Percentiles rank a stretch among this genome's conserved stretches.
phyloP scores from a whole-genome alignment of 371 early-diverging fungal species.

The Saksenaea oblongispora region DNA sequence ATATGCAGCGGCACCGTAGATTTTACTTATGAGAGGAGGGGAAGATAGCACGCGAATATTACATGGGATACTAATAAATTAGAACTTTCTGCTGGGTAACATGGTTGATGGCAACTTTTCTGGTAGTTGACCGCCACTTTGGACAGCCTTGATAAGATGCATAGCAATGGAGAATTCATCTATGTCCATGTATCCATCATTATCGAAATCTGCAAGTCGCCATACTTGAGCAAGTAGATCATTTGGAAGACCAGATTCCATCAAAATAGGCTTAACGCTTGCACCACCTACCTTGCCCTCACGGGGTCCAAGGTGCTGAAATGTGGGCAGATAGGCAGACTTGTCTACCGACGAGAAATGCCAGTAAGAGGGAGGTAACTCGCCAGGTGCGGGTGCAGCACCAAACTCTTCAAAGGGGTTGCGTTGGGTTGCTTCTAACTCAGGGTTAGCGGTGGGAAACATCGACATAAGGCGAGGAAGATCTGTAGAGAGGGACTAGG shows the following conservation, averaged over 20 bases:
- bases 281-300: slow-evolving; percentile 66
- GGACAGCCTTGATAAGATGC: slow-evolving; percentile 59
- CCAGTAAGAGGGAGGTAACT: slow-evolving; percentile 60
- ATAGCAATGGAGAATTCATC: slow-evolving; percentile 74
- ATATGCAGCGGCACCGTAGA: neutral
- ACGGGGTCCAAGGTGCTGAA: slow-evolving; percentile 54
- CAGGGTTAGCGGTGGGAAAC: slow-evolving; percentile 60
- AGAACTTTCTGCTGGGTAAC: slow-evolving; percentile 48
- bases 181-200: slow-evolving; percentile 69
- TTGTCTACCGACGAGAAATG: slow-evolving; percentile 61
- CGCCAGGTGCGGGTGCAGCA: slow-evolving; percentile 26
- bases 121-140: slow-evolving; percentile 56
- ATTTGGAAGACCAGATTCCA: slow-evolving; percentile 61
- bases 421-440: slow-evolving; percentile 42
- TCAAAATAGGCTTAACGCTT: slow-evolving; percentile 57
- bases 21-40: neutral
- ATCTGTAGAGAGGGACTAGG: slow-evolving; percentile 58
- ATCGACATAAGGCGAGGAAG: slow-evolving; percentile 67
- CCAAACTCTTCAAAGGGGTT: slow-evolving; percentile 55
- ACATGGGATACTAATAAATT: slow-evolving; percentile 10
- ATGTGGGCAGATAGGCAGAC: slow-evolving; percentile 39
- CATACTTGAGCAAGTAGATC: slow-evolving; percentile 67
- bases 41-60: neutral
- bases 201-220: slow-evolving; percentile 70
- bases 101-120: slow-evolving; percentile 53